phyloP scores from a whole-genome alignment of 257 asterid genomes.

The Catharanthus roseus region DNA sequence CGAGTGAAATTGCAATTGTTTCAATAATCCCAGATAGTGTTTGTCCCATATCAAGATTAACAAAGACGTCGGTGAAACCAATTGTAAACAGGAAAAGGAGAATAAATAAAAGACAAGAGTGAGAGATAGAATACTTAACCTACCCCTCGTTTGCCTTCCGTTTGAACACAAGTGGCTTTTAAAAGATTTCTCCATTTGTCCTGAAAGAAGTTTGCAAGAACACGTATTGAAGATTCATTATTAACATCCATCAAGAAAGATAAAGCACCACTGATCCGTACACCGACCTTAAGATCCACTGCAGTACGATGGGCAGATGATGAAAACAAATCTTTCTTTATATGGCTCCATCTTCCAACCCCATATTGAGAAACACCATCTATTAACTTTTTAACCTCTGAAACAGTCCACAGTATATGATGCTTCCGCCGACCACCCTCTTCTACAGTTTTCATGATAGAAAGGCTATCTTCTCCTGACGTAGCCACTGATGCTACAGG shows the following conservation, averaged over 20 bases:
- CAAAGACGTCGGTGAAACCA: not conserved
- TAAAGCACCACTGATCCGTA: not conserved
- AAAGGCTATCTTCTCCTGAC: slow-evolving; percentile 31
- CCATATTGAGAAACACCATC: slow-evolving; percentile 91
- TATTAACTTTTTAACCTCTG: slow-evolving; percentile 71
- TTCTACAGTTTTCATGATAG: slow-evolving; percentile 31
- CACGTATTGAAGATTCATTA: not conserved
- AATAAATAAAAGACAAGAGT: not conserved
- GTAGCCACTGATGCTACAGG: slow-evolving; percentile 15
- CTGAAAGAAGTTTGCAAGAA: slow-evolving; percentile 34
- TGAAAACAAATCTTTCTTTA: slow-evolving; percentile 69
- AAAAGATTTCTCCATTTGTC: slow-evolving; percentile 98
- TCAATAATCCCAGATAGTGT: not conserved
- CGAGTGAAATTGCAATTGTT: not conserved
- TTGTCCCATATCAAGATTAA: not conserved
- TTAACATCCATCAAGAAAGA: not conserved
- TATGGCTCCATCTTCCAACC: slow-evolving; percentile 93
- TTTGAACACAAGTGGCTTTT: slow-evolving; percentile 75
- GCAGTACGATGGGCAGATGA: slow-evolving; percentile 83
- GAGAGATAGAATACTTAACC: slow-evolving; percentile 1
- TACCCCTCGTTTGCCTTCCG: slow-evolving; percentile 38
- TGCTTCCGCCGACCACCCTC: slow-evolving; percentile 59
- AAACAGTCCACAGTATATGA: slow-evolving; percentile 76
- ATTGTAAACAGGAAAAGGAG: not conserved
- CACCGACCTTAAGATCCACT: slow-evolving; percentile 84